Base-by-base conservation (phyloP, 164 flowering plant species). In the Malania oleifera region DNA sequence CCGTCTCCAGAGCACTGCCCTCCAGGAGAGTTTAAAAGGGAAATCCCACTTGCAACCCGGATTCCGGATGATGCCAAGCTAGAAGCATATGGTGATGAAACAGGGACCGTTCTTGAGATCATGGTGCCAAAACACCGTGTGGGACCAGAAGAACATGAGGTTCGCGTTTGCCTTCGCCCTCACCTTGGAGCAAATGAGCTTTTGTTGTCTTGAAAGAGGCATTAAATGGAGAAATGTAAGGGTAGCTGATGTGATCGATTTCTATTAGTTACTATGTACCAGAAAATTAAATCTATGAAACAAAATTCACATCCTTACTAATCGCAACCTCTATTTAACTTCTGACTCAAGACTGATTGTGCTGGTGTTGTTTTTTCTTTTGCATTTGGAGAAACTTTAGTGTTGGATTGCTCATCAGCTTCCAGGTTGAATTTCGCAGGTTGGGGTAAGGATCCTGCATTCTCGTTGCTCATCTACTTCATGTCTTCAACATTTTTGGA, bases 91-190 rank as follows among this genome's bases (percentile, higher is more conserved):
- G 60, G 65, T 26, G 78, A 71, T 29, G 68, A 63, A 44, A 61
- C 70, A 17, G 75, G 78, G 26, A 67, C 75, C 0, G 37, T 65
- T 56, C 78, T 75, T 51, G 75, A 75, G 59, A 65, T 75, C 25
- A 52, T 65, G 37, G 79, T 75, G 48, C 75, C 79, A 2, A 75
- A 75, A 44, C 75, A 62, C 24, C 69, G 66, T n/a, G 58, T 43
- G 29, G 79, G 75, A 24, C 69, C 75, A 14, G 79, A 75, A 52
- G 79, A 75, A 44, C 79, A 71, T 23, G 79, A 75, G 61, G 79
- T 75, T 22, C 68, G 38, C 5, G 73, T 75, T 14, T 75, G 66
- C 50, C 73, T 75, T 56, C 73, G 79, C 5, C 70, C 73, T 25
- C 69, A 67, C 11, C 57, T 29, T 58, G 63, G 57, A 29, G 40